Evolutionary conservation across 2,329 filamentous ascomycete genomes (phyloP).

Genomic region (Aspergillus phoenicis): DNA sequence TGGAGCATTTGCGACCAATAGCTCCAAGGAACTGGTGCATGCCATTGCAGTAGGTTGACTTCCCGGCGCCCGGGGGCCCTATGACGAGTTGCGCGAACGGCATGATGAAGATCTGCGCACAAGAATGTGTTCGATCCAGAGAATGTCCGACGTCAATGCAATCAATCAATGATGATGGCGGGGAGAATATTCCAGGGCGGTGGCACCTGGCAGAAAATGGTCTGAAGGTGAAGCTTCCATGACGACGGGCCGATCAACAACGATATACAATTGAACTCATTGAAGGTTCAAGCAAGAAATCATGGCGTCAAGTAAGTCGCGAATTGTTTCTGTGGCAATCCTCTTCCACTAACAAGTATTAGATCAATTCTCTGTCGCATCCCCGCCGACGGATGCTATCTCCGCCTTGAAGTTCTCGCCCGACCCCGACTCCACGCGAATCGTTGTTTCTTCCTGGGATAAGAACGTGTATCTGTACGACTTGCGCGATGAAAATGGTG

Average conservation of each 20-base stretch:
- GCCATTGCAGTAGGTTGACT: slow-evolving; percentile 98
- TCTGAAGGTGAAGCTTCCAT: slow-evolving; percentile 27
- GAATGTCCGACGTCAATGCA: neutral
- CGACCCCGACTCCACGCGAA: slow-evolving; percentile 68
- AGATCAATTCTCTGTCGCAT: slow-evolving; percentile 79
- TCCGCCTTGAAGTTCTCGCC: slow-evolving; percentile 86
- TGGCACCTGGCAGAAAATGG: slow-evolving; percentile 36
- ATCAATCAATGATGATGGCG: slow-evolving; percentile 17
- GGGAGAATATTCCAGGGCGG: slow-evolving; percentile 36
- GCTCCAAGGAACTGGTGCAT: slow-evolving; percentile 98
- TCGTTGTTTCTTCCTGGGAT: slow-evolving; percentile 96
- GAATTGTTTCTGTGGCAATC: neutral
- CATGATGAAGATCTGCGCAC: slow-evolving; percentile 41
- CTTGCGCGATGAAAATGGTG: slow-evolving; percentile 56
- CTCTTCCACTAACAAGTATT: slow-evolving; percentile 10
- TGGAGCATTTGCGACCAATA: slow-evolving; percentile 89
- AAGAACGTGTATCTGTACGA: slow-evolving; percentile 90
- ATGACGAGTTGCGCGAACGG: slow-evolving; percentile 77
- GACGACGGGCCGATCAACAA: slow-evolving; percentile 26
- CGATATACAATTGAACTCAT: slow-evolving; percentile 20
- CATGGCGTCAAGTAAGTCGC: slow-evolving; percentile 48
- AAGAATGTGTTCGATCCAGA: neutral
- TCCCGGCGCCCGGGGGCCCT: slow-evolving; percentile 92
- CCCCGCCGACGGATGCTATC: slow-evolving; percentile 83
- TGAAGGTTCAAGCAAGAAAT: slow-evolving; percentile 13